phyloP scores from a whole-genome alignment of 805 yeast species.

The Wickerhamiella galacta region DNA sequence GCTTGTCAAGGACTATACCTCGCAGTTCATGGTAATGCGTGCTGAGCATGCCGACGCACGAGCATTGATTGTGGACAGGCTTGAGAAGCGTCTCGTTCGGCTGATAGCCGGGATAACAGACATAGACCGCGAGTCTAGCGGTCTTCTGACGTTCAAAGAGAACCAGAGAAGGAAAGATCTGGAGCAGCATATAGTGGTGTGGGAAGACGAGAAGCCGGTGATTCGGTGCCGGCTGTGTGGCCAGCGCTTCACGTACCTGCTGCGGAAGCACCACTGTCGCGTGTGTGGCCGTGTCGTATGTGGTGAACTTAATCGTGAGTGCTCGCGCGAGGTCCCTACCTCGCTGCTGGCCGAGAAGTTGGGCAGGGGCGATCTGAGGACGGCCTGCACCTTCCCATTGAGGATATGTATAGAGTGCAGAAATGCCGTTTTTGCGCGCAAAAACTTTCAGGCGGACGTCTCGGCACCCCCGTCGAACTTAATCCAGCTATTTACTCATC shows the following conservation, averaged over 20 bases:
- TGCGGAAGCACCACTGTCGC: constrained; percentile 81
- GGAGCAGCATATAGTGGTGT: constrained; percentile 37
- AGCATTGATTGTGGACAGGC: constrained; percentile 34
- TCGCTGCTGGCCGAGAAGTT: constrained; percentile 19
- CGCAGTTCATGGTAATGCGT: constrained; percentile 28
- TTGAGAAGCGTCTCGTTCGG: constrained; percentile 38
- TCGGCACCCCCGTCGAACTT: constrained; percentile 23
- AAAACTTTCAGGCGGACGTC: constrained; percentile 31
- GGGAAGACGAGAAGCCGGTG: constrained; percentile 43
- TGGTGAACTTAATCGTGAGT: constrained; percentile 41
- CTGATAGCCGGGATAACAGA: constrained; percentile 15
- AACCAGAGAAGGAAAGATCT: constrained; percentile 20
- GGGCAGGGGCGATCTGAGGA: constrained; percentile 5
- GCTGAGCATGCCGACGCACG: constrained; percentile 29
- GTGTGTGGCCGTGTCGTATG: constrained; percentile 75
- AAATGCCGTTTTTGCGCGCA: constrained; percentile 37
- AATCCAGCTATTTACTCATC: constrained; percentile 27
- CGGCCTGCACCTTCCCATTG: constrained; percentile 17
- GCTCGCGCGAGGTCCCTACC: constrained; percentile 60
- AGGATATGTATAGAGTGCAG: constrained; percentile 62
- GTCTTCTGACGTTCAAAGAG: constrained; percentile 18
- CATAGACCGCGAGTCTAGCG: constrained; percentile 11
- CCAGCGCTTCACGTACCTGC: constrained; percentile 35
- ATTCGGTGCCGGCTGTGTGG: constrained; percentile 49
- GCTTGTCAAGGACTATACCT: constrained; percentile 35